phyloP scores from a whole-genome alignment of 176 grass and related monocot genomes.

The Oryza officinalis region DNA sequence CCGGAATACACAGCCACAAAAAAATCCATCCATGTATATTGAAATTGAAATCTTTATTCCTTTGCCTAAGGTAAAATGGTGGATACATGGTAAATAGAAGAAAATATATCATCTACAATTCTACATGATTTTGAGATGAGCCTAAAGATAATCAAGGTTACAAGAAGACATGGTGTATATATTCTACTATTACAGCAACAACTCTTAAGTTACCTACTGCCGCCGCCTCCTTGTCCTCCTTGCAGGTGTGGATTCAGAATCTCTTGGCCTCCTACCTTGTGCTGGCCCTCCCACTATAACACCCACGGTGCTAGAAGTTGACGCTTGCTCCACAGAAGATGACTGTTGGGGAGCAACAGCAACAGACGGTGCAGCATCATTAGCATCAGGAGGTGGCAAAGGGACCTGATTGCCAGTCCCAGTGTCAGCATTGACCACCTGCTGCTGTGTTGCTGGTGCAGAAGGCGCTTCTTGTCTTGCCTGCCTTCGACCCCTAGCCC shows the following conservation, averaged over 20 bases:
- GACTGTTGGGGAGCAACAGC: constrained; percentile 29
- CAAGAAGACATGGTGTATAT: not conserved
- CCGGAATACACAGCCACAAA: constrained; percentile 5
- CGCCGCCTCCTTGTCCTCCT: constrained; percentile 49
- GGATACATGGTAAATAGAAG: constrained; percentile 9
- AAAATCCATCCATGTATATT: not conserved
- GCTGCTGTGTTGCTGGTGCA: not conserved
- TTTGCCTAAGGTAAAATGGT: constrained; percentile 30
- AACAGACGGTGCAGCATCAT: not conserved
- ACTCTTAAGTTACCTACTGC: constrained; percentile 16
- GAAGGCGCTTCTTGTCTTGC: constrained; percentile 38
- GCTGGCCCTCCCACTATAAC: constrained; percentile 25
- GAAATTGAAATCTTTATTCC: constrained; percentile 23
- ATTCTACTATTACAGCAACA: constrained; percentile 30
- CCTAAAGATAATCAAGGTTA: constrained; percentile 11
- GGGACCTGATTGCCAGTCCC: constrained; percentile 6
- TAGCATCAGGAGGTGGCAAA: not conserved
- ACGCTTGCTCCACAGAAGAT: constrained; percentile 47
- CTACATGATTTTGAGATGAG: constrained; percentile 20
- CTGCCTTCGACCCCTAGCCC: constrained; percentile 42
- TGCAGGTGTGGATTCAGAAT: constrained; percentile 6
- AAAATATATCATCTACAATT: not conserved
- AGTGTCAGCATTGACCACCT: constrained; percentile 3
- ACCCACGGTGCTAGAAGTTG: constrained; percentile 49
- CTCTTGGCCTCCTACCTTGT: constrained; percentile 29